Evolutionary conservation across 768 basidiomycete genomes (phyloP).

Genomic region (Boletus rufocinnamomeus): DNA sequence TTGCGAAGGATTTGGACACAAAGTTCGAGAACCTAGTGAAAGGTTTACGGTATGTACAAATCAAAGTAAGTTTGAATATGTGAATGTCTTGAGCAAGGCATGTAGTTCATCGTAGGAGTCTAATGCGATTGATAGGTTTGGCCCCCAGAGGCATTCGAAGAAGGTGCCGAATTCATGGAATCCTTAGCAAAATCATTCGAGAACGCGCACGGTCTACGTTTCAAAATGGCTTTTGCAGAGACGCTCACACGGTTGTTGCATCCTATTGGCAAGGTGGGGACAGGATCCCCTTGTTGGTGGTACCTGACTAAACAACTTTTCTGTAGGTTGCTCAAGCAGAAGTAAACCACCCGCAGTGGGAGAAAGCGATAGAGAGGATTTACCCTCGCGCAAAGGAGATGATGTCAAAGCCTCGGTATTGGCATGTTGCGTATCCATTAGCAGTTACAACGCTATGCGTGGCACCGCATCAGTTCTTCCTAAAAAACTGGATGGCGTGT

Average conservation of each 20-base stretch:
- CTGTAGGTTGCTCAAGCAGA: conserved; percentile 88
- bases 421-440: conserved; percentile 84
- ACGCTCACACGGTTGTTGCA: conserved; percentile 75
- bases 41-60: conserved; percentile 77
- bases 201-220: conserved; percentile 76
- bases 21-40: conserved; percentile 84
- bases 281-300: neutral
- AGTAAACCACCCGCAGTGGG: conserved; percentile 95
- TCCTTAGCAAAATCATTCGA: conserved; percentile 80
- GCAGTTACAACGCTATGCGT: conserved; percentile 84
- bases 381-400: conserved; percentile 82
- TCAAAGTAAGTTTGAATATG: conserved; percentile 55
- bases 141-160: conserved; percentile 91
- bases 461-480: conserved; percentile 81
- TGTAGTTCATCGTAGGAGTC: neutral
- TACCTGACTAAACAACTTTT: conserved; percentile 1
- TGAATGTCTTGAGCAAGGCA: neutral
- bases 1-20: conserved; percentile 77
- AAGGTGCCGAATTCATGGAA: conserved; percentile 89
- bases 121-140: conserved; percentile 61
- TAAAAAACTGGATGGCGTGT: conserved; percentile 76
- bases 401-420: conserved; percentile 88
- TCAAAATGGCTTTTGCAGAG: conserved; percentile 87
- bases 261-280: conserved; percentile 78
- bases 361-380: conserved; percentile 84